Conservation (phyloP, 495 filamentous ascomycete species). For the Aspergillus panamensis region DNA sequence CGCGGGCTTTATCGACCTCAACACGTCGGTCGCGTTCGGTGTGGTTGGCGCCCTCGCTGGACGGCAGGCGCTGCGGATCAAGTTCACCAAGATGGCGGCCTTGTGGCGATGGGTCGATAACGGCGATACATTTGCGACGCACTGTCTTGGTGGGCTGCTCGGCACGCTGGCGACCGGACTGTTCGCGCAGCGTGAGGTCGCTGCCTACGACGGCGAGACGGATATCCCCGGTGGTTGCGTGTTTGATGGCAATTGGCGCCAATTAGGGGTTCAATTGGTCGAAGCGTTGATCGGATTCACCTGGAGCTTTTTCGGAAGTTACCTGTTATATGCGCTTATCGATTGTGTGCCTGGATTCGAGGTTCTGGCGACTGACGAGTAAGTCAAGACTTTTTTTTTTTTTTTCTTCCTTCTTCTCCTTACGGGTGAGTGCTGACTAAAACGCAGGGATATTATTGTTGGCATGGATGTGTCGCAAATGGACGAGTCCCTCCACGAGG, state of each 20-base stretch:
- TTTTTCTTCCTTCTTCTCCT: background rate
- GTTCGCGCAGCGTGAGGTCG: constrained; percentile 38
- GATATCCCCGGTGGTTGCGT: constrained; percentile 36
- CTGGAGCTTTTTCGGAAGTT: constrained; percentile 35
- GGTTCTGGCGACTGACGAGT: constrained; percentile 33
- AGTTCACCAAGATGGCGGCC: constrained; percentile 40
- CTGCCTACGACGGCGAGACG: constrained; percentile 40
- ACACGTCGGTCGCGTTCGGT: constrained; percentile 44
- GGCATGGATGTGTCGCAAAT: constrained; percentile 49
- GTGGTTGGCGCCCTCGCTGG: constrained; percentile 40
- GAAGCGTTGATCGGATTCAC: constrained; percentile 41
- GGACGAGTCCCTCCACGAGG: constrained; percentile 42
- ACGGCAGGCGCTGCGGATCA: constrained; percentile 46
- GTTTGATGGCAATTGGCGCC: constrained; percentile 51
- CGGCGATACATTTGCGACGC: constrained; percentile 46
- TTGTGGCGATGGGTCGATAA: constrained; percentile 42
- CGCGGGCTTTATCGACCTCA: constrained; percentile 45
- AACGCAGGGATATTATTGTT: constrained; percentile 37
- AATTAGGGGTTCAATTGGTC: constrained; percentile 50
- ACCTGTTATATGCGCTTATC: constrained; percentile 27
- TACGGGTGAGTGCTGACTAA: background rate
- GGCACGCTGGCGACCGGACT: constrained; percentile 38
- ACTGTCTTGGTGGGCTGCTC: constrained; percentile 41
- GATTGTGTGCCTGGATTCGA: constrained; percentile 36
- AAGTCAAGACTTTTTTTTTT: constrained; percentile 4